These are phyloP conservation scores for Teunomyces aglyptinius DNA, from an alignment of 805 yeast genomes.

Conservation along the genomic window DNA sequence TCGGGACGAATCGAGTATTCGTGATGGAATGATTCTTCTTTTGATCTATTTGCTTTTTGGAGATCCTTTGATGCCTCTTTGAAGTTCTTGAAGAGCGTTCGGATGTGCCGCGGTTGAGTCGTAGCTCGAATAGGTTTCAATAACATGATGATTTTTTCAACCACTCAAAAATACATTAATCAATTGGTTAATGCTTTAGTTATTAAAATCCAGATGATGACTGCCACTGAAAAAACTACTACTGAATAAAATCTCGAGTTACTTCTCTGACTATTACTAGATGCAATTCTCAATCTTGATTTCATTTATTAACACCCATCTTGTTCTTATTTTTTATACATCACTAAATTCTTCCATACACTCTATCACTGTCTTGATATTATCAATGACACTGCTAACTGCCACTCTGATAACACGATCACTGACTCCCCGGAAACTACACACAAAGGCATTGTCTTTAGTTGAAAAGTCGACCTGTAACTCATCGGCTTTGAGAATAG, in stretches of 20 bases:
- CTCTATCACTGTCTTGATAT: conserved; percentile 72
- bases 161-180: not conserved
- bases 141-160: conserved; percentile 2
- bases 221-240: not conserved
- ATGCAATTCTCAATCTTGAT: not conserved
- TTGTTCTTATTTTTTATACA: not conserved
- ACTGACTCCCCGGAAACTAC: conserved; percentile 57
- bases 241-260: not conserved
- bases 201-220: too few relatives aligned
- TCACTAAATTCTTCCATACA: conserved; percentile 71
- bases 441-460: conserved; percentile 36
- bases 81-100: conserved; percentile 21
- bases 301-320: not conserved
- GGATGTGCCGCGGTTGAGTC: conserved; percentile 1
- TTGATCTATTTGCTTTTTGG: conserved; percentile 12
- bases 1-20: conserved; percentile 47
- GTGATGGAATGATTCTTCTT: conserved; percentile 27
- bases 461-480: conserved; percentile 47
- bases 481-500: conserved; percentile 71
- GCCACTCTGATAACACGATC: conserved; percentile 83
- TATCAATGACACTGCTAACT: conserved; percentile 76
- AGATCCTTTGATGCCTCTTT: conserved; percentile 14
- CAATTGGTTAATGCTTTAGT: not conserved
- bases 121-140: not conserved
- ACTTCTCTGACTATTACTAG: too few relatives aligned